Evolutionary conservation across 2,329 filamentous ascomycete species (phyloP), one percentile per base, ranked within the genome.

Genomic region (Zymoseptoria passerinii): DNA sequence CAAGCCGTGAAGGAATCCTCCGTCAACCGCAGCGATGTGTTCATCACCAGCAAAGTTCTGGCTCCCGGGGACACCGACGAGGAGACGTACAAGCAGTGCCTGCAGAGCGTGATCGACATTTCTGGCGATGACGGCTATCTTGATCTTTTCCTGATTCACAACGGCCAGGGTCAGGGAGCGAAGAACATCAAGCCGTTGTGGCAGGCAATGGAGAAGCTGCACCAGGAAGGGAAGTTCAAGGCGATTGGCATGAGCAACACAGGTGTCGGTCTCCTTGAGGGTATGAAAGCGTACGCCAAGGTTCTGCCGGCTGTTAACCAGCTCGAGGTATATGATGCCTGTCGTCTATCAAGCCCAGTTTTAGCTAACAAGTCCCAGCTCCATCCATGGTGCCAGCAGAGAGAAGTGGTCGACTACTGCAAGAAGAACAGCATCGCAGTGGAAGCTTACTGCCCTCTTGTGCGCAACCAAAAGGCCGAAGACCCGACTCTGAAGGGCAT

Each of bases 161-260:
- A 81, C 58, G 79, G 86, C 10, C 80, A 78, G 29, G 78, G 77
- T 3, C 35, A 44, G 35, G 83, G 84, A 0, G 70, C 76, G 2
- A 74, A 78, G 19, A 78, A 77, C 10, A 76, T 85, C 49, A 83
- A 83, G 72, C 76, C 81, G 62, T 76, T 89, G 70, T 90, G 86
- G 86, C 74, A 77, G 60, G 85, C 83, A 1, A 72, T 90, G 65
- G 86, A 89, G 73, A 81, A 75, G 68, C 71, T 87, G 48, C 75
- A 83, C 59, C 74, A 77, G 13, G 80, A 84, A 63, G 86, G 85
- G 4, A 82, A 78, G 63, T 79, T 82, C 49, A 83, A 79, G 72
- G 80, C 79, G 44, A 89, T 90, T 66, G 87, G 88, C 0, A 86
- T 90, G 55, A 88, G 85, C 70, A 90, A 90, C 68, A 90, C 82